phyloP scores from a whole-genome alignment of 1,284 basidiomycete species.

The Prillingera fragicola region DNA sequence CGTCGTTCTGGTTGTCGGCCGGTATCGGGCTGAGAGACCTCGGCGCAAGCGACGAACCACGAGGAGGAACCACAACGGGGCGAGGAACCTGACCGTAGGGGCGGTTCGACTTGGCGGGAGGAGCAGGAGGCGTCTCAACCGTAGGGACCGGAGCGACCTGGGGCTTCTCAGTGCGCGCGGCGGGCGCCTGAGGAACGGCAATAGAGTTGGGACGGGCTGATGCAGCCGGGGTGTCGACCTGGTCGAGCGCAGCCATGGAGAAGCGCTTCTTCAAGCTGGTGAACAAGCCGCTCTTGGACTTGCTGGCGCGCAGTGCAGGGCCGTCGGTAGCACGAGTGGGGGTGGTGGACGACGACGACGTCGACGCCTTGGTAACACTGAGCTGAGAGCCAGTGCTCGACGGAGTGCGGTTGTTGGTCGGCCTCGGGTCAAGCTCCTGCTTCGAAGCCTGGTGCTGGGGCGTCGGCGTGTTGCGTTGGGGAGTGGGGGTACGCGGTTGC shows the following conservation, averaged over 20 bases:
- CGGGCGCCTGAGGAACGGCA: background rate
- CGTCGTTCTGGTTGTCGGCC: constrained; percentile 1
- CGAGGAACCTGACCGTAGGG: background rate
- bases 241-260: constrained; percentile 11
- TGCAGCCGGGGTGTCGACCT: background rate
- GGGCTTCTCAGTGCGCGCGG: no score
- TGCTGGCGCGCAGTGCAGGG: background rate
- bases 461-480: background rate
- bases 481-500: background rate
- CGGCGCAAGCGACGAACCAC: background rate
- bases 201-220: constrained; percentile 4
- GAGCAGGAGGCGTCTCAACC: background rate
- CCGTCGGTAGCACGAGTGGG: background rate
- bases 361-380: background rate
- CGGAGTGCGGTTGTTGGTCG: no score
- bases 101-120: constrained; percentile 3
- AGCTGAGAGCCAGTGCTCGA: background rate
- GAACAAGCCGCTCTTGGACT: constrained; percentile 11
- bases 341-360: background rate
- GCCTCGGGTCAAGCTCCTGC: background rate
- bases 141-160: background rate
- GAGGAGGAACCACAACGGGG: background rate
- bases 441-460: background rate
- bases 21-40: background rate
- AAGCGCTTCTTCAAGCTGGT: constrained; percentile 16